These are phyloP conservation scores for Aspergillus affinis DNA, from an alignment of 495 filamentous ascomycete species.

Conservation along the genomic window DNA sequence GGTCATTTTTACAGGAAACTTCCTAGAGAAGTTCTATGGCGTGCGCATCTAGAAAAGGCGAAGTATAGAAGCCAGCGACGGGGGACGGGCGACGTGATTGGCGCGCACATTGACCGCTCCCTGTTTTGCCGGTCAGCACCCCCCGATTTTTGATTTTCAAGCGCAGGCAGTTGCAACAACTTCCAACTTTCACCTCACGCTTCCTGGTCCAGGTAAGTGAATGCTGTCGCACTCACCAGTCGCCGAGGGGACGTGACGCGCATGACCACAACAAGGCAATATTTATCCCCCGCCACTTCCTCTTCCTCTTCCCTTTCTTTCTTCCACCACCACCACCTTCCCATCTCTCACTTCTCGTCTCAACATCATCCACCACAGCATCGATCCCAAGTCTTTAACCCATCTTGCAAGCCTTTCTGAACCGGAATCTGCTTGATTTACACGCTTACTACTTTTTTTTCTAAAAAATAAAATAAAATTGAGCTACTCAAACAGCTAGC, in stretches of 20 bases:
- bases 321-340: neutral
- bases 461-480: too few species aligned
- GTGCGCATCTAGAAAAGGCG: neutral
- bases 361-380: neutral
- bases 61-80: neutral
- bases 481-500: neutral
- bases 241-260: slow-evolving; percentile 4
- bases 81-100: neutral
- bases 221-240: neutral
- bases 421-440: neutral
- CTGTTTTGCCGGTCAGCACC: neutral
- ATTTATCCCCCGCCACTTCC: neutral
- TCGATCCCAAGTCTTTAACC: neutral
- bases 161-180: too few species aligned
- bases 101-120: neutral
- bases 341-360: slow-evolving; percentile 2
- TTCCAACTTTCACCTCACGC: slow-evolving; percentile 1
- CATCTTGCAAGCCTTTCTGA: neutral
- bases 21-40: neutral
- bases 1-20: too few species aligned
- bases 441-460: neutral
- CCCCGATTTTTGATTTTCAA: neutral
- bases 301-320: slow-evolving; percentile 2
- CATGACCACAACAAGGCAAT: slow-evolving; percentile 8
- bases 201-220: slow-evolving; percentile 14